Conservation (phyloP, 768 basidiomycete species). For the Mycena filopes region DNA sequence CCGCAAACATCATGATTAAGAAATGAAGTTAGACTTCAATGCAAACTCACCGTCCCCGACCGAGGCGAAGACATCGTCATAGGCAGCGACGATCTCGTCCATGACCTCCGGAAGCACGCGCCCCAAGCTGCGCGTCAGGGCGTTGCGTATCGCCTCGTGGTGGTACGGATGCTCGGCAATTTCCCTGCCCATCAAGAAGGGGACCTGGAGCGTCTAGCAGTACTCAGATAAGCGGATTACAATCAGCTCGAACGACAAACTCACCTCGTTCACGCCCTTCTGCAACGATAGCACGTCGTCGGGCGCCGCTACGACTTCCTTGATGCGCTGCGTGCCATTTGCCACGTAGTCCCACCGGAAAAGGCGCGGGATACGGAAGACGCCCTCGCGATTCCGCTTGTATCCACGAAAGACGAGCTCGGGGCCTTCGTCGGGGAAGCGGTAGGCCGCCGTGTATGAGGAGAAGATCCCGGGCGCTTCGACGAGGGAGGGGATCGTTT, state of each 20-base stretch:
- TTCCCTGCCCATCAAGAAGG: not conserved
- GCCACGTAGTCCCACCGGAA: conserved; percentile 10
- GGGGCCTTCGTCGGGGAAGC: not conserved
- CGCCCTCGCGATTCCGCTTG: not conserved
- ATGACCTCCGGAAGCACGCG: not conserved
- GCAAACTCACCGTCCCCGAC: conserved; percentile 1
- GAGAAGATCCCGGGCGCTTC: not conserved
- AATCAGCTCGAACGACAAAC: not conserved
- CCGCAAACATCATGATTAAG: too few species aligned
- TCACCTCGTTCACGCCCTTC: not conserved
- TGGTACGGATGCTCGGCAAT: not conserved
- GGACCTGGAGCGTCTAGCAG: not conserved
- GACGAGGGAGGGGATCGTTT: conserved; percentile 1
- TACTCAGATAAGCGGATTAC: too few species aligned
- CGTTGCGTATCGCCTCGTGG: not conserved
- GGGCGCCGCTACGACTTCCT: not conserved
- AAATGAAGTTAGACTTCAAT: too few species aligned
- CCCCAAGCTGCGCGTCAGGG: not conserved
- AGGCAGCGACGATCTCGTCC: not conserved
- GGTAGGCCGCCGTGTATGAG: not conserved
- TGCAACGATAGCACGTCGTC: conserved; percentile 11
- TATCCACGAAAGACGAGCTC: conserved; percentile 4
- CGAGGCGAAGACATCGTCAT: not conserved
- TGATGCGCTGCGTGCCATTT: conserved; percentile 5
- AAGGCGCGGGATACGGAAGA: conserved; percentile 4